phyloP scores from a whole-genome alignment of 352 stramenopile species.

The Pythium guiyangense region DNA sequence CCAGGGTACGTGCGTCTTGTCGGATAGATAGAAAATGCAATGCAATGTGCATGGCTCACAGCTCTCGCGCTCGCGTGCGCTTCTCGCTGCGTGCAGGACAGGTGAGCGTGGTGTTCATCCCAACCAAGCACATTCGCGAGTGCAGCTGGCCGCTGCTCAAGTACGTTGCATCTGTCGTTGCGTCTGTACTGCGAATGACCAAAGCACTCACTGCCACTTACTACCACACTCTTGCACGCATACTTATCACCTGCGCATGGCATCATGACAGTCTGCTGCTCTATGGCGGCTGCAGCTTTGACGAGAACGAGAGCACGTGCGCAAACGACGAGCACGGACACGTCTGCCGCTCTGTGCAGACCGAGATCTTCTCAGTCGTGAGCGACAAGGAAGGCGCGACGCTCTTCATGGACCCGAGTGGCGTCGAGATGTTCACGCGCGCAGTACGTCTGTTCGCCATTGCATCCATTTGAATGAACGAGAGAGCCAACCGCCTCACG shows the following conservation, averaged over 20 bases:
- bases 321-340: conserved; percentile 29
- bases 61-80: background rate
- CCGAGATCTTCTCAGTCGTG: conserved; percentile 84
- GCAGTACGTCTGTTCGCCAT: conserved; percentile 31
- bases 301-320: conserved; percentile 61
- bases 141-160: conserved; percentile 83
- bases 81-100: conserved; percentile 31
- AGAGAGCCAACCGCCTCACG: background rate
- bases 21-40: too few relatives aligned
- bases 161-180: conserved; percentile 25
- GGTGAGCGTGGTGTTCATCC: conserved; percentile 78
- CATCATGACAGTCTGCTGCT: conserved; percentile 52
- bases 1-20: conserved; percentile 33
- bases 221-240: background rate
- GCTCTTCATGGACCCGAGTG: conserved; percentile 81
- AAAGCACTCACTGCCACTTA: background rate
- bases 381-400: conserved; percentile 72
- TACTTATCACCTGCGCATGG: background rate
- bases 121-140: conserved; percentile 55
- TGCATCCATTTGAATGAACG: background rate
- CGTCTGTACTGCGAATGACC: background rate
- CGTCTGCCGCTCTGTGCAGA: conserved; percentile 70
- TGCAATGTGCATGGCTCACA: too few relatives aligned
- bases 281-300: conserved; percentile 78
- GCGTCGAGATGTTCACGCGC: conserved; percentile 75